phyloP scores from a whole-genome alignment of 306 rosid species.

The Trifolium dubium region DNA sequence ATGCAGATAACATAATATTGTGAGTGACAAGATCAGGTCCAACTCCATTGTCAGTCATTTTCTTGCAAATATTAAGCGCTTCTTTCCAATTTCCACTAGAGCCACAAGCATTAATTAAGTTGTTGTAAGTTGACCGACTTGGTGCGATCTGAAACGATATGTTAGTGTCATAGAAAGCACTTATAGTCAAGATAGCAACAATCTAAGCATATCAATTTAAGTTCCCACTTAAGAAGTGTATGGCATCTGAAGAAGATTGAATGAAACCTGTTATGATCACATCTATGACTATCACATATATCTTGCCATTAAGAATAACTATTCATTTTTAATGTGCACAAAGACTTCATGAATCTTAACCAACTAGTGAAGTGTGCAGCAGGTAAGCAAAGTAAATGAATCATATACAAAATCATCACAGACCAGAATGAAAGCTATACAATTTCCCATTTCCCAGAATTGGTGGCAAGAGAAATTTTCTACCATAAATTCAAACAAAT shows the following conservation, averaged over 20 bases:
- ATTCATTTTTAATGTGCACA: constrained; percentile 23
- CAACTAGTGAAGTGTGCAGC: constrained; percentile 11
- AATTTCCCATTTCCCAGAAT: constrained; percentile 20
- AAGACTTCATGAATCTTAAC: constrained; percentile 17
- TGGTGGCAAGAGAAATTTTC: not conserved
- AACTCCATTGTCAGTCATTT: constrained; percentile 95
- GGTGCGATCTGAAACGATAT: constrained; percentile 75
- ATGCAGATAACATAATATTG: constrained; percentile 86
- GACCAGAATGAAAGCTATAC: constrained; percentile 21
- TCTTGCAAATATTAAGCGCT: constrained; percentile 87
- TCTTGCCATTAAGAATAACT: constrained; percentile 7
- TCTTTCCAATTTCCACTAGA: constrained; percentile 97
- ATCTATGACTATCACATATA: not conserved
- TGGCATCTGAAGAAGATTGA: constrained; percentile 26
- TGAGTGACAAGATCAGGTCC: constrained; percentile 99
- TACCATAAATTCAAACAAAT: not conserved
- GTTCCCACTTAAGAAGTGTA: constrained; percentile 11
- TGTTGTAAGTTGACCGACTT: constrained; percentile 88
- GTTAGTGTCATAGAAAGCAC: constrained; percentile 41
- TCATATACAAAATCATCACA: constrained; percentile 1
- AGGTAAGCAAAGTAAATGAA: constrained; percentile 25
- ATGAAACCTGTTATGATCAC: constrained; percentile 27
- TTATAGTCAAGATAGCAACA: constrained; percentile 29
- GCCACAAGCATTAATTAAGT: constrained; percentile 96
- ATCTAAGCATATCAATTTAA: constrained; percentile 7